Evolutionary conservation across 2,329 filamentous ascomycete genomes (phyloP), one percentile per base, ranked within the genome.

Genomic region (Botrytis pseudocinerea): DNA sequence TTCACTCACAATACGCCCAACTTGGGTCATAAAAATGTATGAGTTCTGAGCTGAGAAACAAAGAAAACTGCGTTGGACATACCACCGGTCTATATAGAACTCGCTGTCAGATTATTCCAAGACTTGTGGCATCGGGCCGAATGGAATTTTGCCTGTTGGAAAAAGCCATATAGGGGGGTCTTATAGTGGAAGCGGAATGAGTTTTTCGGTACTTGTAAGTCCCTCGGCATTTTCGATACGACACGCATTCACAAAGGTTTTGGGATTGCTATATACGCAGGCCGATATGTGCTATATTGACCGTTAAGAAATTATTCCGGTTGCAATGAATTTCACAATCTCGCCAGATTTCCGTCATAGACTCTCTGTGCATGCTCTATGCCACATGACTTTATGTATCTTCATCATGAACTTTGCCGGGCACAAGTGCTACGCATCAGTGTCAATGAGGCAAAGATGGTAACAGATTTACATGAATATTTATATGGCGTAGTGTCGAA

Each of bases 221-320:
- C 25, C 25, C 48, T 54, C 48, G 48, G 48, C 22, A n/a, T 14
- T 54, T 54, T 54, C 48, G 48, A 54, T 25, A n/a, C 48, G 25
- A 6, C 1, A 1, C 12, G 4, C 12, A n/a, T 16, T 54, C 25
- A 9, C 2, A n/a, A 54, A n/a, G 25, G 0, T n/a, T 5, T 54
- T 16, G 48, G 48, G 14, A 16, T 54, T n/a, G 12, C 25, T 54
- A n/a, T 54, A 54, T n/a, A 54, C 6, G 12, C 12, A 14, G 48
- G 12, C 12, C n/a, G 5, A 14, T 25, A 7, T 54, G 48, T 54
- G 48, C 48, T 54, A n/a, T 54, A 14, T n/a, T 54, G 25, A 1
- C 12, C 4, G 12, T 16, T 54, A 54, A 54, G 25, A 54, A 12
- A 14, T 54, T 54, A 18, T 54, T 54, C 25, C 5, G 6, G 25